Evolutionary conservation across 208 protist species (phyloP), one percentile per base, ranked within the genome.

Genomic region (Acanthamoeba culbertsoni): DNA sequence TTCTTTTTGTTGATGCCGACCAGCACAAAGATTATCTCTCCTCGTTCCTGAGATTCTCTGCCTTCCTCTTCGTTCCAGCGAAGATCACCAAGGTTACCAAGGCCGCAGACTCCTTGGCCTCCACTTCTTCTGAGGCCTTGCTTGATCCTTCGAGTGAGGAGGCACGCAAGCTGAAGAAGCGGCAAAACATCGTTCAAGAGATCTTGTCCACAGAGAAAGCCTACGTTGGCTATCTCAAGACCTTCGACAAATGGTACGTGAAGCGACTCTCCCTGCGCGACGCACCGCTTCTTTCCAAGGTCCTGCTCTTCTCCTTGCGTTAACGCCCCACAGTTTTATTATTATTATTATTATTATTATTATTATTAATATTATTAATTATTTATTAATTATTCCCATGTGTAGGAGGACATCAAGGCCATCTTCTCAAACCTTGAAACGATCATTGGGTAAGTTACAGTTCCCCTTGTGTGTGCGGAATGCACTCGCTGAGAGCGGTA

Each of bases 141-240:
- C 40, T 57, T 26, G 73, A 84, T 35, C 73, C 73, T 0, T 55
- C 73, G 16, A 55, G 73, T 43, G 73, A 84, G 73, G 43, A 84
- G 26, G 82, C 82, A 33, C 53, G 53, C 40, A 68, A 43, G 48
- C n/a, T 31, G 23, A 59, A 48, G 82, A 42, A 37, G 53, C 26
- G 82, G 37, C 82, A 90, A 53, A 16, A 90, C 28, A 90, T 90
- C 16, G 82, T 53, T 33, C 82, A 90, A 33, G 82, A 90, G 57
- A 90, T 90, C 26, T 20, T 90, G 33, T 90, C 82, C 20, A 90
- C 82, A 0, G 82, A 90, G 42, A 35, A 90, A 40, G 48, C 82
- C 82, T 90, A 90, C 28, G 82, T 90, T 31, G 57, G 57, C 82
- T 71, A 90, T 18, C 82, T 90, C 37, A 90, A 90, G 82, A 71